Base-by-base conservation (phyloP, 345 rosid species). In the Atalantia buxifolia region DNA sequence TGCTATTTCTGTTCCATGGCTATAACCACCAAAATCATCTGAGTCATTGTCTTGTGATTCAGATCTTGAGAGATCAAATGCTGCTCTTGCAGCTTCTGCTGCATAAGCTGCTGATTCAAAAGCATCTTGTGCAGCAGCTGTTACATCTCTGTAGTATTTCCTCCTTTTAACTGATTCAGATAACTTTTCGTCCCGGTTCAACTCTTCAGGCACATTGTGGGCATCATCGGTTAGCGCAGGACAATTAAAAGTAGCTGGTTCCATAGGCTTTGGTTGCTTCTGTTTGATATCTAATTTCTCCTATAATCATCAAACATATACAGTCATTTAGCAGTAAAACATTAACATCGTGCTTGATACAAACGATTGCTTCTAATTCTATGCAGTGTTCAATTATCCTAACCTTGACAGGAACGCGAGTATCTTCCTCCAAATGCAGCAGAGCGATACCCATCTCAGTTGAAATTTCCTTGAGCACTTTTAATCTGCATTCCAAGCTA, bases 61-160 rank as follows among this genome's bases (percentile, higher is more conserved):
- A 4, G 77, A 38, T 77, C 78, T 77, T 10, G 89, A 85, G 76
- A 91, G 90, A 36, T 85, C 80, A 14, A 82, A 66, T 19, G 90
- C 89, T 6, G 88, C 88, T 76, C 83, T 78, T 60, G 89, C 89
- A 53, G 90, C 89, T n/a, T 45, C 85, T 7, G 92, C 92, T 19
- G 90, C 89, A 78, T 81, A 81, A 71, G 80, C 84, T 30, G 87
- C 90, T 22, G 90, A 77, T 79, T 84, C 79, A 45, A 84, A 85
- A 31, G 92, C 90, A 66, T 85, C 89, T 48, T 63, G 81, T 33
- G 87, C 89, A 48, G 91, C 90, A 27, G 66, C 85, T 6, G 77
- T 81, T 22, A 56, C 87, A 36, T 87, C 84, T 57, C 69, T 76
- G 66, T 86, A 84, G 38, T 79, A 74, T 25, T 56, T 80, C 62